Evolutionary conservation across 768 basidiomycete genomes (phyloP), one percentile per base, ranked within the genome.

Genomic region (Amanita pseudoporphyria): DNA sequence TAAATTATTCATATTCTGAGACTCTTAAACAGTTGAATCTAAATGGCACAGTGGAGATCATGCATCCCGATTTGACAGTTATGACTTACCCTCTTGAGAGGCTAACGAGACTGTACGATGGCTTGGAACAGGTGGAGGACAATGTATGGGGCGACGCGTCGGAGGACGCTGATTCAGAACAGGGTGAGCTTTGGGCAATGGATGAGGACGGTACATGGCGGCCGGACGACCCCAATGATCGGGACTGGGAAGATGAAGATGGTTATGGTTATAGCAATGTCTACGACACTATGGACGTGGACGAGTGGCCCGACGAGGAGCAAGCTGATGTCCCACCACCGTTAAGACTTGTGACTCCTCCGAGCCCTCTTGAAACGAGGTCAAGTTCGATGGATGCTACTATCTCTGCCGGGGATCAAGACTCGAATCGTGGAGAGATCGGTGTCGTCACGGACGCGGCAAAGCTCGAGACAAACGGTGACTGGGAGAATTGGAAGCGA

Each of bases 31-130:
- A 90, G 87, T 71, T 91, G n/a, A 71, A 77, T 45, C 67, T 84
- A 24, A 82, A 91, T 54, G 90, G 89, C 12, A 75, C 74, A 4
- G 75, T 87, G 21, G 78, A 85, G 57, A 74, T 95, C 33, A 78
- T 76, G 26, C 76, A 91, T 52, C 81, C 89, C 12, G 77, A 81
- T 56, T 71, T 70, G 42, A 61, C 66, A 10, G 62, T 67, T 1
- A 64, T 64, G 16, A 61, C 68, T 9, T 79, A 87, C 49, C 78
- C 83, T 3, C 60, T 93, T 45, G 72, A 81, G 48, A 76, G 82
- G 19, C 62, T 94, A 42, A 88, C 84, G 9, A 76, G 81, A 54
- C 65, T 96, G 33, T 82, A 87, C 53, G 91, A 92, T 64, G 85
- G 83, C 19, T 70, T 86, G 33, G 89, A 91, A 47, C 87, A 87